These are phyloP conservation scores for Candida alai DNA, from an alignment of 805 yeast genomes.

Conservation along the genomic window DNA sequence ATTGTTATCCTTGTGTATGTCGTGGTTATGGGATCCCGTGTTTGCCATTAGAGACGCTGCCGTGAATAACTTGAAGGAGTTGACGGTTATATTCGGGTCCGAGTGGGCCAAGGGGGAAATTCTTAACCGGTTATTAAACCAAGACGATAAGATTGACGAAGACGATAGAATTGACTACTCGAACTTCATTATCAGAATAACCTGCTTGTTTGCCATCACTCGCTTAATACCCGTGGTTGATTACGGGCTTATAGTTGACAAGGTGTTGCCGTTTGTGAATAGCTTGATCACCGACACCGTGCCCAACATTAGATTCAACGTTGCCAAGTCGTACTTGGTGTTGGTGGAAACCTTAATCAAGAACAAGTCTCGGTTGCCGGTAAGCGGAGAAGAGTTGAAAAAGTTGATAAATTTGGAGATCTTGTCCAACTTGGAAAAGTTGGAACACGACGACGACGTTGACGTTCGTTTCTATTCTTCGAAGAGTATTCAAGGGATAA, in stretches of 20 bases:
- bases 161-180: conserved; percentile 44
- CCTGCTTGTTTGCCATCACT: conserved; percentile 86
- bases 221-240: conserved; percentile 71
- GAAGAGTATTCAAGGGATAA: conserved; percentile 42
- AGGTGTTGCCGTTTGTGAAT: conserved; percentile 76
- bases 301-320: conserved; percentile 93
- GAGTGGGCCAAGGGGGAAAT: conserved; percentile 89
- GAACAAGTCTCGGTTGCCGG: conserved; percentile 10
- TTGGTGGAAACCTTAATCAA: conserved; percentile 51
- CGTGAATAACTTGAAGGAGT: conserved; percentile 71
- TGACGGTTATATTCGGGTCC: conserved; percentile 85
- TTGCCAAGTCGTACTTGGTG: conserved; percentile 75
- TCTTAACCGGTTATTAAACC: conserved; percentile 61
- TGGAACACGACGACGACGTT: conserved; percentile 70
- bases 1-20: conserved; percentile 82
- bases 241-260: conserved; percentile 50
- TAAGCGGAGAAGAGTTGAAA: conserved; percentile 18
- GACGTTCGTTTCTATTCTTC: conserved; percentile 88
- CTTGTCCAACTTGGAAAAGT: conserved; percentile 59
- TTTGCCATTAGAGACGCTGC: conserved; percentile 97
- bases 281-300: conserved; percentile 74
- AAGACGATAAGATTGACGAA: conserved; percentile 14
- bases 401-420: conserved; percentile 42
- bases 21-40: conserved; percentile 99
- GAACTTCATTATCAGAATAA: conserved; percentile 88